These are phyloP conservation scores for Protea cynaroides DNA, from an alignment of 164 flowering plant species.

Conservation along the genomic window DNA sequence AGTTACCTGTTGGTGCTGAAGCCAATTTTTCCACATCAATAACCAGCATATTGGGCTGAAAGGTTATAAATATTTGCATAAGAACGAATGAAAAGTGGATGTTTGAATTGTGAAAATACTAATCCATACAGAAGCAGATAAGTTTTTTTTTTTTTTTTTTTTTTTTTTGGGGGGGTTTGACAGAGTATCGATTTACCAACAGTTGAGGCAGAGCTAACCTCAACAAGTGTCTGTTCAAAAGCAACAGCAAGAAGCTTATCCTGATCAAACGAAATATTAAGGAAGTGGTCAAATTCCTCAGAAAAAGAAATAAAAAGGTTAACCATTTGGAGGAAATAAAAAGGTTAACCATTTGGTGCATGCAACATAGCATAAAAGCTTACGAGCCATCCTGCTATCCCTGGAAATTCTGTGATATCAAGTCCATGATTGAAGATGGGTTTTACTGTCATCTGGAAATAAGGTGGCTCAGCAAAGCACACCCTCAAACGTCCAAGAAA, in stretches of 20 bases:
- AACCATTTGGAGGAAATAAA: not conserved
- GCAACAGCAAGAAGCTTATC: constrained; percentile 84
- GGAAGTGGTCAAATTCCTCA: not conserved
- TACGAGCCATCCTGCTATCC: constrained; percentile 98
- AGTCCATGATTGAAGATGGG: constrained; percentile 79
- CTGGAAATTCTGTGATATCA: constrained; percentile 97
- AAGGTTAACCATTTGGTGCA: not conserved
- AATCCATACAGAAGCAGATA: too few species aligned
- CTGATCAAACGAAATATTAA: constrained; percentile 28
- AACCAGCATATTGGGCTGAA: constrained; percentile 99
- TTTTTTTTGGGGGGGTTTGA: too few species aligned
- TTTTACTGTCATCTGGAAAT: constrained; percentile 94
- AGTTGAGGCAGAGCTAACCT: constrained; percentile 39
- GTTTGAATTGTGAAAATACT: too few species aligned
- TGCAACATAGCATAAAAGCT: constrained; percentile 6
- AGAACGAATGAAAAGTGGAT: not conserved
- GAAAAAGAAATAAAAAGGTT: not conserved
- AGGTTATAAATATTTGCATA: constrained; percentile 7
- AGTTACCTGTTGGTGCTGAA: constrained; percentile 54
- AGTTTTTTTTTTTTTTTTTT: too few species aligned
- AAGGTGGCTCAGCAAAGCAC: constrained; percentile 95
- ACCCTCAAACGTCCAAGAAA: constrained; percentile 79
- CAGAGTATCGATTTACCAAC: not conserved
- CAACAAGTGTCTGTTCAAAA: constrained; percentile 92
- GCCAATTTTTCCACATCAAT: constrained; percentile 86